Base-by-base conservation (phyloP, 1,139 yeast genomes). In the Kluyveromyces marxianus region DNA sequence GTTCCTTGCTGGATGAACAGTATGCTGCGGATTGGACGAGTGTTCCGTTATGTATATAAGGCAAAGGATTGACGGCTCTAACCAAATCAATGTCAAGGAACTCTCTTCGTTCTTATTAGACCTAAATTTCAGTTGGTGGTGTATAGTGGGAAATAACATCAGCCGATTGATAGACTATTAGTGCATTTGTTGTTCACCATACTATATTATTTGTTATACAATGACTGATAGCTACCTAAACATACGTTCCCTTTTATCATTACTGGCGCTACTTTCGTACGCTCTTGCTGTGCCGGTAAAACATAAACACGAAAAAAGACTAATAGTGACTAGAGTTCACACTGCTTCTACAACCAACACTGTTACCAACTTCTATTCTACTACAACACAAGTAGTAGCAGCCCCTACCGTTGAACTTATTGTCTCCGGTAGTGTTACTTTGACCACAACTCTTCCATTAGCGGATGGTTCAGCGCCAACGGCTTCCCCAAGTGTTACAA, bases 321-420 rank as follows among this genome's bases (percentile, higher is more conserved):
- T 62, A 37, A 56, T 78, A 27, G 70, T 82, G 47, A 82, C 89
- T 7, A 72, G 84, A 58, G 66, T 69, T 39, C 83, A 78, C 57
- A 80, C 86, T 28, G 88, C 87, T n/a, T 71, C 67, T 30, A 70
- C 75, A 3, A 78, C 78, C 5, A 54, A 58, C 28, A 79, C 83
- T 2, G 69, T 71, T 14, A 75, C 80, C 1, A 68, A 73, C 47
- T 74, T 78, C 25, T 70, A 70, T 52, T 71, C 79, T 25, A 80
- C 85, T 1, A 76, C 81, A 6, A 79, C 84, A 4, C 73, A 80
- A 38, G 74, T 84, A 7, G 69, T 76, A 29, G 70, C 75, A 49
- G 76, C 83, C 47, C 87, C 89, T 44, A 79, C 87, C n/a, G 88
- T 83, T 31, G 78, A 81, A 59, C 69, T 80, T 37, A 69, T 81